Evolutionary conservation across 257 asterid genomes (phyloP).

Genomic region (Scutellaria baicalensis): DNA sequence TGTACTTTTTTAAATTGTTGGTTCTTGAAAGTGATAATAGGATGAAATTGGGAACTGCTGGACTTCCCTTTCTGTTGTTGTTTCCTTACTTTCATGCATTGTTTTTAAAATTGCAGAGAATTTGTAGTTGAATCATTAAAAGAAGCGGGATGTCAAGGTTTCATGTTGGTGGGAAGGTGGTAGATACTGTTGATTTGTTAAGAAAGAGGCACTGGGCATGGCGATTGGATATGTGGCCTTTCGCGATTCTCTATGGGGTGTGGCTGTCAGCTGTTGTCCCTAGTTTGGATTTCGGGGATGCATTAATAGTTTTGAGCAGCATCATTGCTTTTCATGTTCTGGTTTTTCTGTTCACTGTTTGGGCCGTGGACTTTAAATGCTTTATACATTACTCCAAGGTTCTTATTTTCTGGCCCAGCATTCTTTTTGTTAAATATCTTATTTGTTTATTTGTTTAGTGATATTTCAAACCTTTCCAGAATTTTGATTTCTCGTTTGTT

Average conservation of each 20-base stretch:
- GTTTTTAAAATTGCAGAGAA: constrained; percentile 15
- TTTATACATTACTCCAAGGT: constrained; percentile 86
- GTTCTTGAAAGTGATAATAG: background rate
- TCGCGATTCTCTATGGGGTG: constrained; percentile 52
- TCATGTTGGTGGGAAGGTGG: constrained; percentile 93
- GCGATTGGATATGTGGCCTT: constrained; percentile 93
- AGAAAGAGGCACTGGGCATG: constrained; percentile 74
- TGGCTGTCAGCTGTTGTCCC: constrained; percentile 77
- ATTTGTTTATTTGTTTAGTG: background rate
- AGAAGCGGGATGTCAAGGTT: constrained; percentile 59
- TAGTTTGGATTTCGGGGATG: constrained; percentile 76
- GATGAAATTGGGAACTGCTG: background rate
- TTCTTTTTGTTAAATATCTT: background rate
- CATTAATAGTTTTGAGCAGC: constrained; percentile 65
- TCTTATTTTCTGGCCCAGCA: background rate
- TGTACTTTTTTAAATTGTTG: background rate
- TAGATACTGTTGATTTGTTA: constrained; percentile 80
- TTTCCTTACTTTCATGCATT: background rate
- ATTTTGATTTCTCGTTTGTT: background rate
- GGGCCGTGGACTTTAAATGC: constrained; percentile 91
- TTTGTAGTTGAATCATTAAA: constrained; percentile 14
- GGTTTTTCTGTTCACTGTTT: constrained; percentile 82
- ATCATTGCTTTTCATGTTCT: constrained; percentile 54
- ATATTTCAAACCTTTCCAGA: background rate
- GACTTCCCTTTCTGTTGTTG: background rate